A percentile compares a stretch with the other conserved stretches of the same genome.
These are phyloP conservation scores for Penicillium taxi DNA, from an alignment of 495 filamentous ascomycete species.

Conservation along the genomic window DNA sequence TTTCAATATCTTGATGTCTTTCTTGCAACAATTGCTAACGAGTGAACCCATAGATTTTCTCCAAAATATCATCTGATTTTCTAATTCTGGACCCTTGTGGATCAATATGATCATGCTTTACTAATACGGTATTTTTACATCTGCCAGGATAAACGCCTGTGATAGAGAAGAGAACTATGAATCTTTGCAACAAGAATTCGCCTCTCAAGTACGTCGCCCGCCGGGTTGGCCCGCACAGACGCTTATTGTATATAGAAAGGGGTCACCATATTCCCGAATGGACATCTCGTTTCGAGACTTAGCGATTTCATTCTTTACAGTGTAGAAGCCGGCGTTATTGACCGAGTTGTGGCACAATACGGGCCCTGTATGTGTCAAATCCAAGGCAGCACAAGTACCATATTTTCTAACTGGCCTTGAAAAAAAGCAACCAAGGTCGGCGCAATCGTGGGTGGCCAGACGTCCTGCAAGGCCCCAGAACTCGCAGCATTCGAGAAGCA, in stretches of 20 bases:
- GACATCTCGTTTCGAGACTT: constrained; percentile 85
- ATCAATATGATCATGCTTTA: constrained; percentile 7
- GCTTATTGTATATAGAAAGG: constrained; percentile 40
- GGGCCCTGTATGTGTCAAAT: constrained; percentile 70
- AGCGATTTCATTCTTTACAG: constrained; percentile 98
- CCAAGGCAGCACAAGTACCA: constrained; percentile 2
- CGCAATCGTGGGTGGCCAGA: constrained; percentile 94
- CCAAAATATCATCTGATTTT: not conserved
- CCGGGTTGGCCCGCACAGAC: constrained; percentile 30
- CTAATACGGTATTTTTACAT: constrained; percentile 22
- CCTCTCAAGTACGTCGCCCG: constrained; percentile 52
- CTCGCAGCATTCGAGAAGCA: constrained; percentile 87
- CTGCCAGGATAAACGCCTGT: constrained; percentile 81
- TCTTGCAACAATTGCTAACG: constrained; percentile 8
- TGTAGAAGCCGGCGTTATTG: constrained; percentile 87
- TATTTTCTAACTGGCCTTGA: constrained; percentile 23
- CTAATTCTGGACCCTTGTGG: not conserved
- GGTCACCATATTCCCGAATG: constrained; percentile 70
- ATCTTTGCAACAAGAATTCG: constrained; percentile 66
- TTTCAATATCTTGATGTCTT: not conserved
- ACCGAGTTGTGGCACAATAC: constrained; percentile 72
- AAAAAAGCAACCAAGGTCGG: constrained; percentile 77
- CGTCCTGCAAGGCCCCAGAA: constrained; percentile 96
- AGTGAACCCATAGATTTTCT: too few relatives aligned
- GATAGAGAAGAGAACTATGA: constrained; percentile 81